phyloP scores from a whole-genome alignment of 2,329 filamentous ascomycete species.

The Scedosporium minutisporum region DNA sequence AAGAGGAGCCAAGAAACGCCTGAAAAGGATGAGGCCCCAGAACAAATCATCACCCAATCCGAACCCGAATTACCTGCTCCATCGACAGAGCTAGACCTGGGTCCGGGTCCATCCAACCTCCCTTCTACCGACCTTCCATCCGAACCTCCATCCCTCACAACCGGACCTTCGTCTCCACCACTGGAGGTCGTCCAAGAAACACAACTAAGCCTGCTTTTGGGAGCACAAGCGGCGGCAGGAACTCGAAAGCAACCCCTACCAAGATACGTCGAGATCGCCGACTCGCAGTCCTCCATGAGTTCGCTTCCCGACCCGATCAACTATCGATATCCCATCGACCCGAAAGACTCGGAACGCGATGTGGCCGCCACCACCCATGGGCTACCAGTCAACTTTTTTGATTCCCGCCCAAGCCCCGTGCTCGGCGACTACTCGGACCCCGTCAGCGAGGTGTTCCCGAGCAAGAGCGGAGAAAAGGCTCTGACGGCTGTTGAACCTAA shows the following conservation, averaged over 20 bases:
- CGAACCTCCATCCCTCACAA: background rate
- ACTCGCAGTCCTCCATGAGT: background rate
- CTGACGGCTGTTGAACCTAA: background rate
- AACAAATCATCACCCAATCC: background rate
- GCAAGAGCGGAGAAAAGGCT: background rate
- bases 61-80: background rate
- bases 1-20: background rate
- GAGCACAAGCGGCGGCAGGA: background rate
- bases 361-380: background rate
- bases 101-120: background rate
- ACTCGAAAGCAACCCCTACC: background rate
- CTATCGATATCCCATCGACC: background rate
- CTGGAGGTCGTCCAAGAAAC: background rate
- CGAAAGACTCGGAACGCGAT: background rate
- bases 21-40: background rate
- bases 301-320: conserved; percentile 1
- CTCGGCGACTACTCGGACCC: background rate
- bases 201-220: background rate
- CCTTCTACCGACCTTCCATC: background rate
- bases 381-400: background rate
- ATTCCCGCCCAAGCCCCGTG: background rate
- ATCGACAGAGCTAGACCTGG: background rate
- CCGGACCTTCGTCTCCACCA: background rate
- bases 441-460: background rate
- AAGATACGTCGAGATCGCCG: background rate